Evolutionary conservation across 75 land plant genomes (phyloP), one percentile per base, ranked within the genome.

Genomic region (Isoetes taiwanensis): DNA sequence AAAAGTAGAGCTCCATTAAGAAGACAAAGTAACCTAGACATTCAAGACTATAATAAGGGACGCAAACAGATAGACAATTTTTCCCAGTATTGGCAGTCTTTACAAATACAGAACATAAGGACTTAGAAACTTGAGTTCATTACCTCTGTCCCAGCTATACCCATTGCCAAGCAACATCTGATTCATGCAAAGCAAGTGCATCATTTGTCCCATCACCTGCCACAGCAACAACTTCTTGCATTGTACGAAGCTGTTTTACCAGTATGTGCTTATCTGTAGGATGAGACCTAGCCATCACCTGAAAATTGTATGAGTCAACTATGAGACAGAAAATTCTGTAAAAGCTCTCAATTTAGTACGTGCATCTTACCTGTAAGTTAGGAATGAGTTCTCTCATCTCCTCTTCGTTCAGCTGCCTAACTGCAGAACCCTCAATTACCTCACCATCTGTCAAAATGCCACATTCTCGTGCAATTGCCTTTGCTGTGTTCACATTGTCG

Each of bases 261-360:
- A 93, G 64, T 10, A 72, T 93, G 64, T 84, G 88, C 59, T 93
- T 93, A 67, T 93, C 98, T 21, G 82, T 11, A 32, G 98, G 98
- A 19, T 94, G 87, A 55, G 98, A 93, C 61, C 98, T 69, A 61
- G 98, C 98, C 87, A 93, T 93, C 37, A 93, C 98, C 98, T 93
- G 57, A 12, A 43, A 63, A 11, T n/a, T n/a, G n/a, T n/a, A n/a
- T n/a, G n/a, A n/a, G n/a, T n/a, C n/a, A n/a, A n/a, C n/a, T n/a
- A n/a, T n/a, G n/a, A n/a, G n/a, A n/a, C n/a, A n/a, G n/a, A n/a
- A n/a, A n/a, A n/a, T n/a, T n/a, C n/a, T n/a, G n/a, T n/a, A n/a
- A n/a, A n/a, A n/a, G n/a, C n/a, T n/a, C n/a, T n/a, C n/a, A n/a
- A n/a, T n/a, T n/a, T n/a, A n/a, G n/a, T n/a, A n/a, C n/a, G n/a